phyloP scores from a whole-genome alignment of 192 early-diverging fungal genomes.

The Neocallimastix lanati region DNA sequence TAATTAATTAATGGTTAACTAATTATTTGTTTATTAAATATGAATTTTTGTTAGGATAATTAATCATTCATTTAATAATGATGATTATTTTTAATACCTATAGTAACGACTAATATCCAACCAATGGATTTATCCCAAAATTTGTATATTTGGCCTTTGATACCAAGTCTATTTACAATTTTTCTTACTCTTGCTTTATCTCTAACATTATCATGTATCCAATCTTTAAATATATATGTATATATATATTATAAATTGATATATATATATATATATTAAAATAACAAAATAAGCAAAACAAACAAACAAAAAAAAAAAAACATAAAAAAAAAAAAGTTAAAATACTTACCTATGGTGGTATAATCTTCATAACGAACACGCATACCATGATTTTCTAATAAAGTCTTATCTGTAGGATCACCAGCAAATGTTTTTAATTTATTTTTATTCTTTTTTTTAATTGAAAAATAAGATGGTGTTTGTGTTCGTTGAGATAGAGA shows the following conservation, averaged over 20 bases:
- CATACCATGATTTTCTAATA: constrained; percentile 24
- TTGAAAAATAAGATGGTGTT: neutral
- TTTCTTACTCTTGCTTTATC: neutral
- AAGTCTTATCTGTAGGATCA: neutral
- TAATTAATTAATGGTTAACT: no score
- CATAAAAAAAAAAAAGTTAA: no score
- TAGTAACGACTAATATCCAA: neutral
- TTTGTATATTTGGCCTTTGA: neutral
- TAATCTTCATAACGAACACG: constrained; percentile 40
- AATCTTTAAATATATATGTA: no score
- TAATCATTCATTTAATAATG: no score
- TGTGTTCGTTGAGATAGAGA: no score
- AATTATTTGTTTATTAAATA: no score
- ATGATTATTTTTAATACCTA: no score
- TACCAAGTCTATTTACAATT: neutral
- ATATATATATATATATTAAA: no score
- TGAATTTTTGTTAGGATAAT: no score
- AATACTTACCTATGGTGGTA: constrained; percentile 25
- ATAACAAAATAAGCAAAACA: no score
- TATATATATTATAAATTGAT: no score
- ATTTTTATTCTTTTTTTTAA: neutral
- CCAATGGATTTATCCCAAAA: neutral
- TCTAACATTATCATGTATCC: neutral
- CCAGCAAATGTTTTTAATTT: neutral
- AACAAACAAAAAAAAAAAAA: no score